Evolutionary conservation across 495 filamentous ascomycete genomes (phyloP), one percentile per base, ranked within the genome.

Genomic region (Penicillium diatomitis): DNA sequence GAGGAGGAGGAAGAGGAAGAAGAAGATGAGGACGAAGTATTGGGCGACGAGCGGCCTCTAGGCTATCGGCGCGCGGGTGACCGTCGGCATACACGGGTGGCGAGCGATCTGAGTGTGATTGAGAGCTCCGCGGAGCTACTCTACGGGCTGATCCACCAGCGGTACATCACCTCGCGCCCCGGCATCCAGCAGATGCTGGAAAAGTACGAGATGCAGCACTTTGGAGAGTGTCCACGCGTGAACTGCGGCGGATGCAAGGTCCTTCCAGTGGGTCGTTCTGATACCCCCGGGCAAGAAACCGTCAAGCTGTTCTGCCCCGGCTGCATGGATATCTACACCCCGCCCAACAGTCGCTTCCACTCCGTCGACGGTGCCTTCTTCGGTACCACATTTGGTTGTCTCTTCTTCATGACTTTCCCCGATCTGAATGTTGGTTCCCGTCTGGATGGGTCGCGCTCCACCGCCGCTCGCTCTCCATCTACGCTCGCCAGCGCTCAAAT

Each of bases 121-220:
- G 94, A 98, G 71, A 90, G 86, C 58, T 95, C 90, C 0, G 92
- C 92, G 7, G 94, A 98, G 73, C 82, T 98, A 61, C 85, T 98
- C 8, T 98, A 97, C 69, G 92, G 92, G 5, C 79, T 98, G 27
- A 98, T 98, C 61, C 92, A 98, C 68, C 92, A 97, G 69, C 87
- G 92, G 29, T 98, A 94, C 66, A 97, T 98, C 71, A 96, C 89
- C 49, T 96, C 90, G n/a, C 77, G 92, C 33, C 88, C 88, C 5
- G 92, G 92, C 12, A 97, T 98, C 47, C 91, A 96, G 62, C 90
- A 96, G 64, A 98, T 98, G 92, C 87, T 89, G 31, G 94, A 98
- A 64, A 98, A 98, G 63, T 97, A 97, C 74, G 90, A 96, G 58
- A 74, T 95, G 40, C 83, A 87, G 52, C 91, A 98, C 69, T 98